Conservation (phyloP, 2,329 filamentous ascomycete genomes). For the Fusarium staphyleae region DNA sequence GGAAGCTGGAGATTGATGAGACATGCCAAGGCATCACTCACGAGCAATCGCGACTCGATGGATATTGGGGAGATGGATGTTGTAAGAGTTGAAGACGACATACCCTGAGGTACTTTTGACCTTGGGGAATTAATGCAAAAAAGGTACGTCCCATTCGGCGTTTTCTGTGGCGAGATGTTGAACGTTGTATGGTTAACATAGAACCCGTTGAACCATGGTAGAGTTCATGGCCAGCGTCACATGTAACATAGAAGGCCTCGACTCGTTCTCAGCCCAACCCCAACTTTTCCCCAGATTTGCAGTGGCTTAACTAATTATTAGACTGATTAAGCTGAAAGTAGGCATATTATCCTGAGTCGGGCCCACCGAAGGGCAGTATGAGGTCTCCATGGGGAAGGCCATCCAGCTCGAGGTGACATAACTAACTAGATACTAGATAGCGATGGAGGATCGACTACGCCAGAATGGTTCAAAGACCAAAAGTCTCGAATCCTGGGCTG, state of each 20-base stretch:
- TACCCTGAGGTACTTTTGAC: background rate
- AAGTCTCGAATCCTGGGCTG: background rate
- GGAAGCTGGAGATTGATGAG: background rate
- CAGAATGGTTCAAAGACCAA: background rate
- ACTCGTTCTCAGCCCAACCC: background rate
- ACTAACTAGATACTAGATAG: too few relatives aligned
- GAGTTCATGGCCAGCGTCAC: background rate
- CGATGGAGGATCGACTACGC: too few relatives aligned
- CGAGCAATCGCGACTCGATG: too few relatives aligned
- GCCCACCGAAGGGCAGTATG: background rate
- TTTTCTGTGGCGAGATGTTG: slow-evolving; percentile 1
- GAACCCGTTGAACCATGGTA: too few relatives aligned
- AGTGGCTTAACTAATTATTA: background rate
- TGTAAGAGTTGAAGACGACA: background rate
- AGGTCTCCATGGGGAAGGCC: background rate
- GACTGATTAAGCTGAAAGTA: background rate
- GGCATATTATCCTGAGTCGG: background rate
- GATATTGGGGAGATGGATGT: too few relatives aligned
- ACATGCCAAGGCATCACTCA: too few relatives aligned
- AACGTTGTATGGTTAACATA: too few relatives aligned
- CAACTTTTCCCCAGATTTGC: slow-evolving; percentile 7
- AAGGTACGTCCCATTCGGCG: background rate
- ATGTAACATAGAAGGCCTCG: background rate
- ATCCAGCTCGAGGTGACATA: background rate
- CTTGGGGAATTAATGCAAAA: background rate